Base-by-base conservation (phyloP, 176 grass and related monocot genomes). In the Miscanthus lutarioriparius region DNA sequence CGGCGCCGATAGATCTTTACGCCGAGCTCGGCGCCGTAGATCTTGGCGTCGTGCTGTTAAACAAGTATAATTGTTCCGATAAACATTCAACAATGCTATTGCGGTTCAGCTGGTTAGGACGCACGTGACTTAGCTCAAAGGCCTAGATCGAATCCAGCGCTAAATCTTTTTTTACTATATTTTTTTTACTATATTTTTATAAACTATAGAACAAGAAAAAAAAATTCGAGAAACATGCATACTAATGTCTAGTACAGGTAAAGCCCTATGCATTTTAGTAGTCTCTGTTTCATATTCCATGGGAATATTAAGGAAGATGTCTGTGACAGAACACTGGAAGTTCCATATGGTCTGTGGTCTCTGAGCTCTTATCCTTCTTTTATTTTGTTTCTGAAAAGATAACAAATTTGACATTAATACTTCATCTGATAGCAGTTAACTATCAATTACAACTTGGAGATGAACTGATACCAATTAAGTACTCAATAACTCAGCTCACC, bases 371-470 rank as follows among this genome's bases (percentile, higher is more conserved):
- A 72, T 44, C 8, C 82, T 39, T 41, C 39, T 43, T 81, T 23
- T 67, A 5, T 64, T 79, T 69, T 80, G 44, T 54, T 80, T 59
- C 8, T 28, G 47, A 75, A 17, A 64, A 3, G 20, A 16, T 47
- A 80, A 69, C 37, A 85, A 44, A 67, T 68, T 89, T 20, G 2
- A 2, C 26, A 59, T 84, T 44, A 80, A 8, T 58, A 81, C 35
- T 70, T 39, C 16, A 38, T 83, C 47, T 48, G 45, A 14, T 67
- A 75, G 37, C 45, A 72, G 40, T 53, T 66, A 66, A 73, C 6
- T 51, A 23, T 67, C 19, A 27, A 6, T 17, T 30, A 64, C 43
- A 68, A 68, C 19, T 67, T 69, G 62, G n/a, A 30, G 48, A 80
- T 48, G 61, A 7, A 63, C 13, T 10, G 64, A 74, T 28, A 69